These are phyloP conservation scores for Adiantum capillusveneris DNA, from an alignment of 75 land plant species.

Conservation along the genomic window DNA sequence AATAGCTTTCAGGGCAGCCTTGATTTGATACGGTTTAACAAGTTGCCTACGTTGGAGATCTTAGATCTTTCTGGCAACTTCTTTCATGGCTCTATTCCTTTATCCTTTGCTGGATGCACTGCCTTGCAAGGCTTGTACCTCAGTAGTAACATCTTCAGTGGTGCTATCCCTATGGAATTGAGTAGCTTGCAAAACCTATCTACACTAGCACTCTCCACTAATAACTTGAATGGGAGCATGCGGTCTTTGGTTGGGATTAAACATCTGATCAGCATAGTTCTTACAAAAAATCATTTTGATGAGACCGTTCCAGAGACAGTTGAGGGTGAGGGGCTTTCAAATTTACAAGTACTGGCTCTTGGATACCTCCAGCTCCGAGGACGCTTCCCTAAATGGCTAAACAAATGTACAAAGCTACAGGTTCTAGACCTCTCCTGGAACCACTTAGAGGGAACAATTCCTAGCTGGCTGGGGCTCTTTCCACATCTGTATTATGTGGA, in stretches of 20 bases:
- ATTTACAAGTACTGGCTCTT: conserved; percentile 26
- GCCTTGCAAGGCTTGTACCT: conserved; percentile 56
- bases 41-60: conserved; percentile 15
- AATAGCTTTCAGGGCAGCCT: not conserved
- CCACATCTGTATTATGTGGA: conserved; percentile 29
- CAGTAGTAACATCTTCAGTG: conserved; percentile 53
- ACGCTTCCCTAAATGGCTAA: conserved; percentile 30
- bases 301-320: conserved; percentile 10
- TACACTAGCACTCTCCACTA: conserved; percentile 30
- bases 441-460: conserved; percentile 32
- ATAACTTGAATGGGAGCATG: conserved; percentile 21
- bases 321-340: conserved; percentile 14
- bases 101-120: conserved; percentile 47
- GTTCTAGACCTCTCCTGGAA: conserved; percentile 52
- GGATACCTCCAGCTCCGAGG: conserved; percentile 34
- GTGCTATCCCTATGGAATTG: conserved; percentile 44
- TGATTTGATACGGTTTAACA: conserved; percentile 11
- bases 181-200: conserved; percentile 15
- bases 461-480: conserved; percentile 31
- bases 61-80: conserved; percentile 34
- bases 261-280: conserved; percentile 26
- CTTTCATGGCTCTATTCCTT: conserved; percentile 29
- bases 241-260: conserved; percentile 19
- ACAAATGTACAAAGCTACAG: conserved; percentile 21
- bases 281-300: conserved; percentile 38